phyloP scores from a whole-genome alignment of 176 grass and related monocot species.

The Puccinellia tenuiflora region DNA sequence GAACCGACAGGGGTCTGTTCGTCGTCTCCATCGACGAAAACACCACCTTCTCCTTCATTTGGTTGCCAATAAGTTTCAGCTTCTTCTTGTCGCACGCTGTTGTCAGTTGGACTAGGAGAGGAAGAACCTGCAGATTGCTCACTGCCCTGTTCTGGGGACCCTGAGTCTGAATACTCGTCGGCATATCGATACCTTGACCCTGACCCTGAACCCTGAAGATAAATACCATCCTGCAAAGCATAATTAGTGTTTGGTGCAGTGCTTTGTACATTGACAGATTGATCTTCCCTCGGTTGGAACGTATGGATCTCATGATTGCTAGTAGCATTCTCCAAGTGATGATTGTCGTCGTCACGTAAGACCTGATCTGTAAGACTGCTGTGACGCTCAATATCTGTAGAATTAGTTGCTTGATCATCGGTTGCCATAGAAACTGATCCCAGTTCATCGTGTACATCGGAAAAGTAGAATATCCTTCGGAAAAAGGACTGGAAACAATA shows the following conservation, averaged over 20 bases:
- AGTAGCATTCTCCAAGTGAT: not conserved
- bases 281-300: slow-evolving; percentile 10
- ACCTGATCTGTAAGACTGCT: not conserved
- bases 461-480: slow-evolving; percentile 44
- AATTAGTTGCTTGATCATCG: slow-evolving; percentile 4
- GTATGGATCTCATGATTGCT: not conserved
- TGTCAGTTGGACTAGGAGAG: not conserved
- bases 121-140: slow-evolving; percentile 8
- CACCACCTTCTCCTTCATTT: slow-evolving; percentile 38
- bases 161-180: slow-evolving; percentile 30
- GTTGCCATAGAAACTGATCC: slow-evolving; percentile 25
- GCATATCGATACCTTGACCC: slow-evolving; percentile 16
- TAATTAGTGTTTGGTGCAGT: not conserved
- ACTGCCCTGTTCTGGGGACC: not conserved
- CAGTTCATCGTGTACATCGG: slow-evolving; percentile 24
- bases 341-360: not conserved
- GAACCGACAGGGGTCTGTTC: slow-evolving; percentile 49
- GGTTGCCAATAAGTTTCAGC: not conserved
- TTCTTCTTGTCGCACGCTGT: not conserved
- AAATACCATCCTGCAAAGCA: slow-evolving; percentile 4
- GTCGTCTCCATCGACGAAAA: slow-evolving; percentile 20
- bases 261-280: not conserved
- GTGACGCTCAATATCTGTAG: not conserved
- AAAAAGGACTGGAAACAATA: slow-evolving; percentile 57
- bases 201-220: too few relatives aligned